A percentile compares a stretch with the other conserved stretches of the same genome.
These are phyloP conservation scores for Lipomyces starkeyi DNA, from an alignment of 805 yeast species.

Conservation along the genomic window DNA sequence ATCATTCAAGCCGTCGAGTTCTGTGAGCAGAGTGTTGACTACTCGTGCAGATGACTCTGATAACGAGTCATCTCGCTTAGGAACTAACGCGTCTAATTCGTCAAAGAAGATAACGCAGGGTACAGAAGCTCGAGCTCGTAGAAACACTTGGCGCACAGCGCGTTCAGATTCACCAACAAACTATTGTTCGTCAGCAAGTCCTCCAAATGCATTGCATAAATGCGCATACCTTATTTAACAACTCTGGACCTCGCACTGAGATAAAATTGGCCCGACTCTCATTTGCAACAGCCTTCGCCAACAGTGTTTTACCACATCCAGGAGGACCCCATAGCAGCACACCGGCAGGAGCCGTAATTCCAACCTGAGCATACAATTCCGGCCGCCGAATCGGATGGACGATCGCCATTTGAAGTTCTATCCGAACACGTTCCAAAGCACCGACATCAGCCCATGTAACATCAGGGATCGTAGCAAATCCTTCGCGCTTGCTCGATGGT, in stretches of 20 bases:
- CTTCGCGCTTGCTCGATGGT: slow-evolving; percentile 97
- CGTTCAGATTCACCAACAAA: slow-evolving; percentile 96
- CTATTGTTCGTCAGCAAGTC: background rate
- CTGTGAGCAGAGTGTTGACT: slow-evolving; percentile 92
- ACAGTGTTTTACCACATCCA: slow-evolving; percentile 95
- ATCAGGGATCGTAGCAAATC: slow-evolving; percentile 98
- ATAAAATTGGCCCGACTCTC: slow-evolving; percentile 96
- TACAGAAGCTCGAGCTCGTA: slow-evolving; percentile 87
- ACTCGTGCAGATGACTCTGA: slow-evolving; percentile 92
- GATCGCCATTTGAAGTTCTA: slow-evolving; percentile 94
- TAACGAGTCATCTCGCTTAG: slow-evolving; percentile 85
- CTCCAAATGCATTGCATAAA: background rate
- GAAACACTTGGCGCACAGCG: slow-evolving; percentile 91
- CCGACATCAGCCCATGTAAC: slow-evolving; percentile 96
- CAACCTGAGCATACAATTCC: slow-evolving; percentile 84
- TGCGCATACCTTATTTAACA: slow-evolving; percentile 65
- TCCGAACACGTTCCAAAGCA: slow-evolving; percentile 77
- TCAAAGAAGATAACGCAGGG: slow-evolving; percentile 97
- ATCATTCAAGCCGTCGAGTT: slow-evolving; percentile 92
- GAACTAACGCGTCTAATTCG: slow-evolving; percentile 94
- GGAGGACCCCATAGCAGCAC: slow-evolving; percentile 99
- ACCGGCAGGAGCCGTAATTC: slow-evolving; percentile 96
- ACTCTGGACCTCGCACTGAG: slow-evolving; percentile 94
- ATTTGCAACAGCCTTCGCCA: slow-evolving; percentile 97
- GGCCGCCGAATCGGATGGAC: slow-evolving; percentile 96